Evolutionary conservation across 2,329 filamentous ascomycete genomes (phyloP).

Genomic region (Arthrobotrys sphaeroides): DNA sequence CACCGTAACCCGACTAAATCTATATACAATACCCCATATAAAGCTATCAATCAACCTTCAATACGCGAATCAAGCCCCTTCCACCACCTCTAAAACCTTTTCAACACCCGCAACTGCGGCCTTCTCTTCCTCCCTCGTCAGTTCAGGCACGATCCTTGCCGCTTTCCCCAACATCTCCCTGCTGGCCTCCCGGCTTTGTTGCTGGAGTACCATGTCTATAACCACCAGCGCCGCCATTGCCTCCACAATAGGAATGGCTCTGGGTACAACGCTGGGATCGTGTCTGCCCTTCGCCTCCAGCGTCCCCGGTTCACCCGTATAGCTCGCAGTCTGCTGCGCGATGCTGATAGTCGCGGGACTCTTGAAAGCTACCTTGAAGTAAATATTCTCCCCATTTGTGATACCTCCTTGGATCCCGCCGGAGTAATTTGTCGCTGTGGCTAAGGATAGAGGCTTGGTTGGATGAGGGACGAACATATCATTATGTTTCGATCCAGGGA

Average conservation of each 20-base stretch:
- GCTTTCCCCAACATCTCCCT: conserved; percentile 43
- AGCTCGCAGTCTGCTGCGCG: conserved; percentile 83
- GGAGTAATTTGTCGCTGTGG: conserved; percentile 92
- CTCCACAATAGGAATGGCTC: conserved; percentile 88
- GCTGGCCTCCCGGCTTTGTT: conserved; percentile 67
- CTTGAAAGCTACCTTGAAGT: conserved; percentile 96
- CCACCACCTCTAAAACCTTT: conserved; percentile 17
- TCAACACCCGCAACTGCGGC: conserved; percentile 21
- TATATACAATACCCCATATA: conserved; percentile 24
- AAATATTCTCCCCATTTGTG: conserved; percentile 90
- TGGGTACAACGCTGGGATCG: conserved; percentile 89
- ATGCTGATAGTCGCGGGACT: conserved; percentile 91
- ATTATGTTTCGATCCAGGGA: conserved; percentile 90
- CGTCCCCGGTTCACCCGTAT: conserved; percentile 77
- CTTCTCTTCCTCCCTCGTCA: conserved; percentile 32
- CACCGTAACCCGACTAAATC: not conserved
- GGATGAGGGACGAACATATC: conserved; percentile 78
- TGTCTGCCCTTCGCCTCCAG: conserved; percentile 92
- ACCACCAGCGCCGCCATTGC: conserved; percentile 88
- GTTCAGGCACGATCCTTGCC: conserved; percentile 28
- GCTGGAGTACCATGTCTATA: conserved; percentile 85
- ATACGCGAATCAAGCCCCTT: not conserved
- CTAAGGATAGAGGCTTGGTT: conserved; percentile 67
- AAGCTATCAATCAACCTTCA: not conserved
- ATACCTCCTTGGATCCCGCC: conserved; percentile 96